A percentile compares a stretch with the other conserved stretches of the same genome.
phyloP scores from a whole-genome alignment of 805 yeast genomes.

The Kodamaea hsintzibuensis region DNA sequence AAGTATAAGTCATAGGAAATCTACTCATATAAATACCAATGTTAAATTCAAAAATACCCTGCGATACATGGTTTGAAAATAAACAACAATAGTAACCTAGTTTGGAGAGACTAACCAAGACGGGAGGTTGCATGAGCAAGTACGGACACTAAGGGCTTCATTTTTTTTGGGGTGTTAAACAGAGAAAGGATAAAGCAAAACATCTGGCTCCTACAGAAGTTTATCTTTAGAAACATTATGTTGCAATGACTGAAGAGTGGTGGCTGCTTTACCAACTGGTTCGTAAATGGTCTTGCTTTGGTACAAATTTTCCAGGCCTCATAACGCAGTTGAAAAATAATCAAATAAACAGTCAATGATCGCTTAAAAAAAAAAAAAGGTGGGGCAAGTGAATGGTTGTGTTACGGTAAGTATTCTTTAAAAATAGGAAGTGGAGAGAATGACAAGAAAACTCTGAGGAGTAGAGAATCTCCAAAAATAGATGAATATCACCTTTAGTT shows the following conservation, averaged over 20 bases:
- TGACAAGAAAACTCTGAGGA: background rate
- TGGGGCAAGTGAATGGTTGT: background rate
- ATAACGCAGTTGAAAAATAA: conserved; percentile 1
- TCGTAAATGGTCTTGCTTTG: background rate
- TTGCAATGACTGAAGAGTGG: background rate
- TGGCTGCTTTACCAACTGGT: background rate
- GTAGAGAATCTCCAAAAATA: background rate
- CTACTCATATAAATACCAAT: background rate
- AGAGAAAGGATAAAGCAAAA: background rate
- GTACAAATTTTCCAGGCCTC: background rate
- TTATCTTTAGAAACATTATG: background rate
- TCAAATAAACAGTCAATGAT: background rate
- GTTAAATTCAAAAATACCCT: background rate
- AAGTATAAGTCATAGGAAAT: background rate
- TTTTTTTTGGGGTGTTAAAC: background rate
- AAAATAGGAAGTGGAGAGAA: background rate
- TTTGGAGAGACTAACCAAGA: background rate
- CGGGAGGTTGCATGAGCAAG: background rate
- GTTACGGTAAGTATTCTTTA: background rate
- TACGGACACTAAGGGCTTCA: background rate
- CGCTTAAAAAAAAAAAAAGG: background rate
- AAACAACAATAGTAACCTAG: background rate
- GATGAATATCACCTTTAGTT: background rate
- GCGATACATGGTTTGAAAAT: background rate
- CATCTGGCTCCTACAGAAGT: background rate